Percentiles rank a stretch among this genome's conserved stretches.
Evolutionary conservation across 352 stramenopile genomes (phyloP).

Genomic region (Aphanomyces invadans): DNA sequence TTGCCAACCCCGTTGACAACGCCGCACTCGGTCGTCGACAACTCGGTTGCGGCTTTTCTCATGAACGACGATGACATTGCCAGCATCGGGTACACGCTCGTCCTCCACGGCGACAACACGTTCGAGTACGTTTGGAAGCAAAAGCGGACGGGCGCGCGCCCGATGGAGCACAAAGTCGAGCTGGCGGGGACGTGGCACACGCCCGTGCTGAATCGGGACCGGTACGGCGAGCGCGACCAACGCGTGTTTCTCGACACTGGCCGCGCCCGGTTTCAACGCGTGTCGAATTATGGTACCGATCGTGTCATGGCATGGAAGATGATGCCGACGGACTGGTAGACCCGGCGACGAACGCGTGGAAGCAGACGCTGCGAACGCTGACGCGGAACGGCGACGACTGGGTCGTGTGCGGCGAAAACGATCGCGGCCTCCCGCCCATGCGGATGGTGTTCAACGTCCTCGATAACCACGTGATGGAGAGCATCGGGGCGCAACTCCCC

Average conservation of each 20-base stretch:
- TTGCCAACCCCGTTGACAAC: background rate
- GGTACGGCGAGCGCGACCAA: slow-evolving; percentile 60
- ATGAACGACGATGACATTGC: slow-evolving; percentile 34
- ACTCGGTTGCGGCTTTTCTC: slow-evolving; percentile 20
- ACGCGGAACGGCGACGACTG: slow-evolving; percentile 67
- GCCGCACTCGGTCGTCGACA: background rate
- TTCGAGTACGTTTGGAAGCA: slow-evolving; percentile 75
- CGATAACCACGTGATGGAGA: slow-evolving; percentile 39
- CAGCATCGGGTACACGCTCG: slow-evolving; percentile 27
- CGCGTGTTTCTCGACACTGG: slow-evolving; percentile 52
- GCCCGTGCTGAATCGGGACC: slow-evolving; percentile 65
- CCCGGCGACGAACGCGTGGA: slow-evolving; percentile 45
- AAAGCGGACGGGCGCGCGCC: slow-evolving; percentile 37
- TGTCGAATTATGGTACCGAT: slow-evolving; percentile 59
- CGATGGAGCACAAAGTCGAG: slow-evolving; percentile 68
- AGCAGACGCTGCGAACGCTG: slow-evolving; percentile 57
- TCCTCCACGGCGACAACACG: slow-evolving; percentile 72
- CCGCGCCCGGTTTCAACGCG: slow-evolving; percentile 56
- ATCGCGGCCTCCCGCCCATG: slow-evolving; percentile 58
- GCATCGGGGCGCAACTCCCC: slow-evolving; percentile 35
- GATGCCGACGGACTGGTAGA: slow-evolving; percentile 31
- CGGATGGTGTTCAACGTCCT: slow-evolving; percentile 49
- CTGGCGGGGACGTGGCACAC: slow-evolving; percentile 61
- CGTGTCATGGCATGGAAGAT: background rate
- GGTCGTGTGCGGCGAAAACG: slow-evolving; percentile 50